Percentiles rank a stretch among this genome's conserved stretches.
These are phyloP conservation scores for Orychophragmus violaceus DNA, from an alignment of 345 rosid species.

Conservation along the genomic window DNA sequence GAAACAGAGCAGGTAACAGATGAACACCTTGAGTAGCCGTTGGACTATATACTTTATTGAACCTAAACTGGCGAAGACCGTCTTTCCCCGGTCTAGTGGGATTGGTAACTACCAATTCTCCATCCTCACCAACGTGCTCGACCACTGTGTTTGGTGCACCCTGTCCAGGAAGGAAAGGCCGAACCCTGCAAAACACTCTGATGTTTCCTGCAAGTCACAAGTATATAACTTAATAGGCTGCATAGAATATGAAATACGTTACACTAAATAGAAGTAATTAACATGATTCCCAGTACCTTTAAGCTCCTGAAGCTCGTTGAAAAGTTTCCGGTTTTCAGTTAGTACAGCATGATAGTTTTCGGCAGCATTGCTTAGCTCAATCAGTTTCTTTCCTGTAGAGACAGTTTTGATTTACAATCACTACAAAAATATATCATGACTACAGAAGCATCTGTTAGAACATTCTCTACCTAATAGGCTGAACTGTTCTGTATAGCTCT, in stretches of 20 bases:
- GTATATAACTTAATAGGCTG: neutral
- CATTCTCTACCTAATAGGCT: conserved; percentile 46
- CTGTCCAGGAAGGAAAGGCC: conserved; percentile 75
- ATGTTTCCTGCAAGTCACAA: conserved; percentile 17
- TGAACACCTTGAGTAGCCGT: neutral
- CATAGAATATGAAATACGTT: neutral
- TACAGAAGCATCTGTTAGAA: neutral
- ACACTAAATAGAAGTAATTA: neutral
- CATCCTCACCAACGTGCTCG: conserved; percentile 67
- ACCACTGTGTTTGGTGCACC: conserved; percentile 43
- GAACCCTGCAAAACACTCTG: conserved; percentile 76
- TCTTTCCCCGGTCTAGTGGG: neutral
- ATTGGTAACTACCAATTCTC: conserved; percentile 50
- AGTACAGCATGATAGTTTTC: conserved; percentile 65
- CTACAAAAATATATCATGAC: neutral
- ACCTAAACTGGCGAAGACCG: neutral
- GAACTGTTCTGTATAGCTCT: conserved; percentile 48
- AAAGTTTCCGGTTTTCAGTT: conserved; percentile 71
- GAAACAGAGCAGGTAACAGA: too few relatives aligned
- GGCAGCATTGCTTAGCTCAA: conserved; percentile 52
- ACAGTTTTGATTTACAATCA: neutral
- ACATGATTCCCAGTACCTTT: conserved; percentile 46
- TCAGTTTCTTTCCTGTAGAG: conserved; percentile 48
- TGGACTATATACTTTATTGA: neutral
- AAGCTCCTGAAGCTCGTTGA: conserved; percentile 87